Evolutionary conservation across 2,329 filamentous ascomycete species (phyloP).

Genomic region (Sclerotinia trifoliorum): DNA sequence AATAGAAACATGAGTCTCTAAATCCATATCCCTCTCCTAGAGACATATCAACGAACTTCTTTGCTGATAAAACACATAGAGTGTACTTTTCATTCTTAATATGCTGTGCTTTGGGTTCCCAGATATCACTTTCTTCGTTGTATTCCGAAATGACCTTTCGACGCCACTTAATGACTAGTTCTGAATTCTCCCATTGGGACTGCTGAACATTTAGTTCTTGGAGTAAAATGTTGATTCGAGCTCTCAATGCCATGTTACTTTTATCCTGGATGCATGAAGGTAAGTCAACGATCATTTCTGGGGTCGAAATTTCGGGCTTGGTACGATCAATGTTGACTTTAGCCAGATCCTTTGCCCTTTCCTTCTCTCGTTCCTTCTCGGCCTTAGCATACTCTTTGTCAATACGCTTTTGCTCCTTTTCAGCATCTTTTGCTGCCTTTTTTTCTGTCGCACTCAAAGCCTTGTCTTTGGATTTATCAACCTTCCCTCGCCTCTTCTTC

Average conservation of each 20-base stretch:
- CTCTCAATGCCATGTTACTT: constrained; percentile 44
- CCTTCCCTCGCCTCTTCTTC: neutral
- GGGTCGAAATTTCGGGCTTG: constrained; percentile 70
- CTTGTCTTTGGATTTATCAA: constrained; percentile 24
- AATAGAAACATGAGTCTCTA: constrained; percentile 58
- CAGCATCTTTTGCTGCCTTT: constrained; percentile 28
- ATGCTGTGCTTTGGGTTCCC: constrained; percentile 48
- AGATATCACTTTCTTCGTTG: constrained; percentile 48
- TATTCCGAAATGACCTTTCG: constrained; percentile 51
- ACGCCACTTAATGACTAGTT: constrained; percentile 54
- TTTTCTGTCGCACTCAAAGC: constrained; percentile 29
- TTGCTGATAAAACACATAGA: constrained; percentile 58
- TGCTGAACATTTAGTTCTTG: constrained; percentile 50
- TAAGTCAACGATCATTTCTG: constrained; percentile 76
- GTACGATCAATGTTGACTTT: constrained; percentile 72
- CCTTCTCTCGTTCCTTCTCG: constrained; percentile 61
- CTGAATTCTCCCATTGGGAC: constrained; percentile 46
- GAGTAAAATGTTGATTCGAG: constrained; percentile 52
- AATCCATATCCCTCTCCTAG: constrained; percentile 46
- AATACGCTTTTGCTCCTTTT: constrained; percentile 44
- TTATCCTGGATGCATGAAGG: constrained; percentile 50
- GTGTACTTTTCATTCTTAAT: constrained; percentile 51
- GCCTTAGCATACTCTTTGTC: constrained; percentile 61
- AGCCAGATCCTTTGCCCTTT: constrained; percentile 62
- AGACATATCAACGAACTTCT: constrained; percentile 64